Percentiles rank a stretch among this genome's conserved stretches.
phyloP scores from a whole-genome alignment of 2,329 filamentous ascomycete species.

The Polychaeton citri region DNA sequence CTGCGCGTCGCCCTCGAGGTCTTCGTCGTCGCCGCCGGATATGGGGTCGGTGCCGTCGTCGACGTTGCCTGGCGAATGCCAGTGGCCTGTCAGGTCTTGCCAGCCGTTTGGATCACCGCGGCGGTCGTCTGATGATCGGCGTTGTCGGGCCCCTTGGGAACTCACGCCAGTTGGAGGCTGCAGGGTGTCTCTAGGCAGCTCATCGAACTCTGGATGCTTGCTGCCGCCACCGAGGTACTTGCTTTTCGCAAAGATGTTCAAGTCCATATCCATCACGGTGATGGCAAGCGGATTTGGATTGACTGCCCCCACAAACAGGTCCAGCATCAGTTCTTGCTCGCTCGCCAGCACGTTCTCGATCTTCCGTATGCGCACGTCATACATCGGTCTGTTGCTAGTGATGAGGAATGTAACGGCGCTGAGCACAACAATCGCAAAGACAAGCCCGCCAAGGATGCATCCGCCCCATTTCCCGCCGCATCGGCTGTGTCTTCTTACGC shows the following conservation, averaged over 20 bases:
- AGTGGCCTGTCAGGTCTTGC: constrained; percentile 8
- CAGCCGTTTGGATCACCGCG: constrained; percentile 1
- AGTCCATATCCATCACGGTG: constrained; percentile 70
- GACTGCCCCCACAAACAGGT: constrained; percentile 72
- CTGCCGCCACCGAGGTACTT: constrained; percentile 53
- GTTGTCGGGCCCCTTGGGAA: not conserved
- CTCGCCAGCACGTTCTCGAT: constrained; percentile 86
- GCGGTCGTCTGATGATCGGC: not conserved
- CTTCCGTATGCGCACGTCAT: constrained; percentile 61
- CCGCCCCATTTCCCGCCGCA: constrained; percentile 58
- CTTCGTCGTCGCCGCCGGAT: constrained; percentile 33
- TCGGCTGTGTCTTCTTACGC: constrained; percentile 8
- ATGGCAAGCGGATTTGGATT: constrained; percentile 91
- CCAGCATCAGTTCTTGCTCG: constrained; percentile 89
- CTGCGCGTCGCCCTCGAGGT: constrained; percentile 50
- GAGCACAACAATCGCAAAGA: constrained; percentile 70
- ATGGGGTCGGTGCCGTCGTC: constrained; percentile 49
- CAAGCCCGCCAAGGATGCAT: constrained; percentile 69
- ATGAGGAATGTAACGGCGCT: constrained; percentile 81
- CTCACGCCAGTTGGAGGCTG: constrained; percentile 1
- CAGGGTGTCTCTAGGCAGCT: not conserved
- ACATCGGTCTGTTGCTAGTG: constrained; percentile 77
- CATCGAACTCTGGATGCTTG: constrained; percentile 4
- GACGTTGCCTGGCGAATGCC: constrained; percentile 28
- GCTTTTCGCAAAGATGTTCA: constrained; percentile 91